These are phyloP conservation scores for Malus domestica DNA, from an alignment of 306 rosid species.

Conservation along the genomic window DNA sequence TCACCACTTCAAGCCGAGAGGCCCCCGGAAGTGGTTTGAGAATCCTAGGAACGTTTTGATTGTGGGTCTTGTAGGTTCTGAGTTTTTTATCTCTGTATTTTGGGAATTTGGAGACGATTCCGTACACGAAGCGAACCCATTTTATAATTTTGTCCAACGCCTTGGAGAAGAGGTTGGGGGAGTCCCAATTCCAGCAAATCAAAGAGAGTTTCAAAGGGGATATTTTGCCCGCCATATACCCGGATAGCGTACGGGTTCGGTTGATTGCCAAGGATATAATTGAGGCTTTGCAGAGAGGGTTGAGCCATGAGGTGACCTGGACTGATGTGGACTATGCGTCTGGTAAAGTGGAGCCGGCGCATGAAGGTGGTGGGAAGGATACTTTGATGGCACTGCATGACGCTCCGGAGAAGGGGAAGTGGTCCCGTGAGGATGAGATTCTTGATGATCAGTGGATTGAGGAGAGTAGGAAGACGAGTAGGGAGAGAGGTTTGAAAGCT, in stretches of 20 bases:
- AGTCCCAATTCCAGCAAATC: conserved; percentile 59
- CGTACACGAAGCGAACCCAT: conserved; percentile 69
- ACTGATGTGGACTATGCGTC: no score
- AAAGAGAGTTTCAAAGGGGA: conserved; percentile 58
- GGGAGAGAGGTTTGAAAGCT: no score
- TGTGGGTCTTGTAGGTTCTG: conserved; percentile 57
- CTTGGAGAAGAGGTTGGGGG: conserved; percentile 64
- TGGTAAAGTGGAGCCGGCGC: no score
- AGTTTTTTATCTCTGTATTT: conserved; percentile 48
- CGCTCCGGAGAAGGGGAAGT: no score
- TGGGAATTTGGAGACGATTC: conserved; percentile 65
- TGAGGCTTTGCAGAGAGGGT: no score
- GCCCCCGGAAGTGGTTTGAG: conserved; percentile 67
- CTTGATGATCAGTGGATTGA: no score
- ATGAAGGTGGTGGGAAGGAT: no score
- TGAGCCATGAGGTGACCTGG: no score
- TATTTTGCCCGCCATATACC: conserved; percentile 68
- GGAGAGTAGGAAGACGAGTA: no score
- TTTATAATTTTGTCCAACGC: conserved; percentile 52
- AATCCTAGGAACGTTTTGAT: conserved; percentile 46
- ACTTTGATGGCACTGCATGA: no score
- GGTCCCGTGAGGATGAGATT: no score
- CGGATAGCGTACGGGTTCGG: conserved; percentile 42
- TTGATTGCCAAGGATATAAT: no score
- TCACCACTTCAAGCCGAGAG: conserved; percentile 58